Evolutionary conservation across 164 flowering plant genomes (phyloP), one percentile per base, ranked within the genome.

Genomic region (Berberis vulgaris): DNA sequence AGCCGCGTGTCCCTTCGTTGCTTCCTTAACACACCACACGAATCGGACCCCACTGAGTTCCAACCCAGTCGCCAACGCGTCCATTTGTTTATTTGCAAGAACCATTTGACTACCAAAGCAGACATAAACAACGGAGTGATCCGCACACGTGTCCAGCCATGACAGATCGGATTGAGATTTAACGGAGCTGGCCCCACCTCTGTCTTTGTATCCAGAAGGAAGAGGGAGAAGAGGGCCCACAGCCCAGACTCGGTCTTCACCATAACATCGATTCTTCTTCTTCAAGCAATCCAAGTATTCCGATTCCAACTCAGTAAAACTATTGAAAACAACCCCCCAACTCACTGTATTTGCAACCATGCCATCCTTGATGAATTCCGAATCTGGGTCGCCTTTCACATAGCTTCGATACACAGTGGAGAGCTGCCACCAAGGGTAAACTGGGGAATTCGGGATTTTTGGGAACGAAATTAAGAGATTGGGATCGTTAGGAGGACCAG

Each of bases 261-360:
- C 65, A 26, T 26, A 26, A 26, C 26, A 26, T 41, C 40, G 5
- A 2, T 3, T 10, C 1, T 1, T 3, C 49, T 68, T 68, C 66
- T 26, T 47, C 38, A 46, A 9, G 26, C 64, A 45, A 6, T 62
- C 72, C 39, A 78, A 12, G 56, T 72, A 73, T 41, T 38, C 63
- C 12, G 64, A 60, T 45, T 78, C 84, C 63, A 84, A 56, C 4
- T 64, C 74, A 13, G 69, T 69, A 43, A 77, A 76, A 3, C 78
- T 41, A 52, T 84, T 82, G 53, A 77, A 49, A 43, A 82, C 66
- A 55, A 61, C 64, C 1, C 78, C 88, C 78, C 78, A 79, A 46
- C 82, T 75, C 13, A 45, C 59, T 0, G 2, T 1, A 65, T 82
- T 84, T 0, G 74, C 81, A 1, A 69, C 2, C 62, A 73, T 46